A percentile compares a stretch with the other conserved stretches of the same genome.
Conservation (phyloP, 2,329 filamentous ascomycete species). For the Bisporella sp. region DNA sequence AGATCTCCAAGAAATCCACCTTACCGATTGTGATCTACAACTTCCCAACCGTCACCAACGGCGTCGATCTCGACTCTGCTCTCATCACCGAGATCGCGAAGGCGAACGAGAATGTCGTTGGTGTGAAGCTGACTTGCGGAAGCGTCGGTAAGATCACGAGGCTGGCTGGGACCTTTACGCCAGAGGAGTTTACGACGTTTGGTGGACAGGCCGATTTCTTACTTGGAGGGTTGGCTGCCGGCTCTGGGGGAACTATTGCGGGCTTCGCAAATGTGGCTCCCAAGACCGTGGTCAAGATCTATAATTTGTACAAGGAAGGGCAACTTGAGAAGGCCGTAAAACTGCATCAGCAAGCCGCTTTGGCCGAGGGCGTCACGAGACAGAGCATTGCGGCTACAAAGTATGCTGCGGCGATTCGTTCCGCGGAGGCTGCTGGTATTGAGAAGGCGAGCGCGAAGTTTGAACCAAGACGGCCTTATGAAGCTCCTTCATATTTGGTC, state of each 20-base stretch:
- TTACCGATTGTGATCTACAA: slow-evolving; percentile 45
- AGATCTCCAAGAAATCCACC: slow-evolving; percentile 33
- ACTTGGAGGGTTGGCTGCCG: slow-evolving; percentile 44
- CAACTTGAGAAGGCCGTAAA: slow-evolving; percentile 41
- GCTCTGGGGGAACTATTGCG: slow-evolving; percentile 47
- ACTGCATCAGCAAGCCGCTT: slow-evolving; percentile 42
- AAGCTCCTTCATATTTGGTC: slow-evolving; percentile 33
- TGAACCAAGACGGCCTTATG: slow-evolving; percentile 42
- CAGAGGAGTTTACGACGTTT: slow-evolving; percentile 45
- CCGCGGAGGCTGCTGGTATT: slow-evolving; percentile 42
- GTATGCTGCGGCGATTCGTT: slow-evolving; percentile 44
- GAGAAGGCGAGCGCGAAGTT: slow-evolving; percentile 41
- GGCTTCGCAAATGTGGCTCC: slow-evolving; percentile 52
- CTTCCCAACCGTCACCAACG: slow-evolving; percentile 48
- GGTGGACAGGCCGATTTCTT: slow-evolving; percentile 54
- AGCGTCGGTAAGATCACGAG: slow-evolving; percentile 48
- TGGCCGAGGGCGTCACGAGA: slow-evolving; percentile 46
- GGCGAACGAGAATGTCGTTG: slow-evolving; percentile 43
- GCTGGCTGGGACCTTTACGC: slow-evolving; percentile 36
- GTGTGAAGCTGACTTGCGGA: slow-evolving; percentile 48
- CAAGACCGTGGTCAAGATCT: slow-evolving; percentile 41
- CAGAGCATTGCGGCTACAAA: slow-evolving; percentile 47
- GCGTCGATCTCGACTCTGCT: slow-evolving; percentile 47
- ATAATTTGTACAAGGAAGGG: slow-evolving; percentile 40
- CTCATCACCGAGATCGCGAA: slow-evolving; percentile 39